phyloP scores from a whole-genome alignment of 768 basidiomycete genomes.

The Polyporus arcularius region DNA sequence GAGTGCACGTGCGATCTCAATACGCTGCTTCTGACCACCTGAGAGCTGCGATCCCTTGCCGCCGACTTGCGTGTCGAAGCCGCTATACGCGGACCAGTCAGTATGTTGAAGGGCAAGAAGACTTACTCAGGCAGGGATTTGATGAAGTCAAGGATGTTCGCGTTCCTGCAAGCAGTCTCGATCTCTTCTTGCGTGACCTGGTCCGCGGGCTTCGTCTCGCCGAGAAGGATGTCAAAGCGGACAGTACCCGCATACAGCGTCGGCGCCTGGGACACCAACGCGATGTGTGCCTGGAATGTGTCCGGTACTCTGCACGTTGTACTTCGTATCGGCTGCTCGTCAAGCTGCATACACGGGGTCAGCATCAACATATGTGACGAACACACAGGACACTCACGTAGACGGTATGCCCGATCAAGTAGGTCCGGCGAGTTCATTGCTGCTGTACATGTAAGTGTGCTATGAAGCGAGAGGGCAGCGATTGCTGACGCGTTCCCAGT shows the following conservation, averaged over 20 bases:
- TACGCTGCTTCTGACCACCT: slow-evolving; percentile 83
- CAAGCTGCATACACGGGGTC: slow-evolving; percentile 46
- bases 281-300: too few relatives aligned
- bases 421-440: too few relatives aligned
- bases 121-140: slow-evolving; percentile 76
- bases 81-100: slow-evolving; percentile 41
- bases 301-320: slow-evolving; percentile 86
- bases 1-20: slow-evolving; percentile 91
- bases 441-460: too few relatives aligned
- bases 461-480: too few relatives aligned
- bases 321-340: slow-evolving; percentile 73
- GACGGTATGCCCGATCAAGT: slow-evolving; percentile 36
- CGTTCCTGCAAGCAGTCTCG: slow-evolving; percentile 80
- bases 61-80: slow-evolving; percentile 90
- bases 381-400: slow-evolving; percentile 42
- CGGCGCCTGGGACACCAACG: slow-evolving; percentile 90
- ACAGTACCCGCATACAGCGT: slow-evolving; percentile 90
- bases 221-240: slow-evolving; percentile 89
- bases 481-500: too few relatives aligned
- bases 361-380: not conserved
- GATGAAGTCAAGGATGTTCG: slow-evolving; percentile 93
- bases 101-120: not conserved
- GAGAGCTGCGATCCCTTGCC: slow-evolving; percentile 89
- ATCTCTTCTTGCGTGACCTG: slow-evolving; percentile 89
- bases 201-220: slow-evolving; percentile 71